Conservation (phyloP, 495 filamentous ascomycete genomes). For the Hypoxylon lienhwacheense region DNA sequence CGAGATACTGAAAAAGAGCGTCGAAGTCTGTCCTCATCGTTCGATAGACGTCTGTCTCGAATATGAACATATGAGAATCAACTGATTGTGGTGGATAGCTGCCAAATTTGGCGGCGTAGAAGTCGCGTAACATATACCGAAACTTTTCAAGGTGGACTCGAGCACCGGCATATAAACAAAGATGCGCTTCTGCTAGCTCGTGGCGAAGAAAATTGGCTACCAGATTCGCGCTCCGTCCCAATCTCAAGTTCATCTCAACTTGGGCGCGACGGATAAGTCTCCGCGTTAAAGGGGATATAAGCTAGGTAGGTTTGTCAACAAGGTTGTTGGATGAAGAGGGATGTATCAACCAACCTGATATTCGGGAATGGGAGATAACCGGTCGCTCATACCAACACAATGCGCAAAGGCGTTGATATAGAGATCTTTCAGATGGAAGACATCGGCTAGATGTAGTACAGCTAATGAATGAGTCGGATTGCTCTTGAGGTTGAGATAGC, state of each 20-base stretch:
- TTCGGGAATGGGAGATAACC: constrained; percentile 52
- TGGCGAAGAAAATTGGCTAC: constrained; percentile 62
- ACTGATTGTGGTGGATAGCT: constrained; percentile 61
- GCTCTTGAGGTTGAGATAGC: constrained; percentile 63
- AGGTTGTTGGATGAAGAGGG: neutral
- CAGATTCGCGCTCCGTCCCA: constrained; percentile 51
- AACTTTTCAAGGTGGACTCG: constrained; percentile 65
- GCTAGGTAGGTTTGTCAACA: constrained; percentile 40
- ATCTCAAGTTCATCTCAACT: constrained; percentile 63
- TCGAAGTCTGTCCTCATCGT: constrained; percentile 65
- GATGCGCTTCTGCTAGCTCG: constrained; percentile 58
- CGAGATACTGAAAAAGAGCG: constrained; percentile 63
- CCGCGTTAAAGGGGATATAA: constrained; percentile 56
- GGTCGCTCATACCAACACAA: constrained; percentile 67
- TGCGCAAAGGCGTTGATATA: constrained; percentile 69
- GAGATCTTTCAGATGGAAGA: constrained; percentile 54
- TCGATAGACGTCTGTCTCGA: constrained; percentile 54
- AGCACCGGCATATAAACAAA: constrained; percentile 56
- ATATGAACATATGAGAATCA: constrained; percentile 41
- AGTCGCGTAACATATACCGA: constrained; percentile 61
- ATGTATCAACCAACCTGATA: constrained; percentile 52
- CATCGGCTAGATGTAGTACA: constrained; percentile 63
- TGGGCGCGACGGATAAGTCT: constrained; percentile 62
- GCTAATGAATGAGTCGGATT: constrained; percentile 62
- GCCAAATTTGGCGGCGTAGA: constrained; percentile 61